Base-by-base conservation (phyloP, 345 rosid genomes). In the Capsella bursapastoris region DNA sequence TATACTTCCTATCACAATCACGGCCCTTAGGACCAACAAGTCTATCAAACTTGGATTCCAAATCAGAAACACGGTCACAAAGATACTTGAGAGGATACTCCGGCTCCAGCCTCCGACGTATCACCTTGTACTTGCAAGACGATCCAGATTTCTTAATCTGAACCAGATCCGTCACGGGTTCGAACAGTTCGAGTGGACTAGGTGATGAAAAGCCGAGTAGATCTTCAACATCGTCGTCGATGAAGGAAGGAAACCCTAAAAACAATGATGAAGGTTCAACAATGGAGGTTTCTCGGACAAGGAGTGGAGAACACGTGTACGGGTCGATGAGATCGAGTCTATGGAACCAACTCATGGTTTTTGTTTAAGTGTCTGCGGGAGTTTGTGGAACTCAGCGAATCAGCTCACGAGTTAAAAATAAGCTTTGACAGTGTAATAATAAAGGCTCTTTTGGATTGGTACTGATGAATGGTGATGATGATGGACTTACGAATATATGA, bases 31-130 rank as follows among this genome's bases (percentile, higher is more conserved):
- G 41, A 59, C 41, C 64, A 15, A 80, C 68, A 60, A 89, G 79
- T 25, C 76, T 73, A 49, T 90, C 97, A 37, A 89, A 85, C 83
- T 78, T 88, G 8, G 90, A 81, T 81, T 94, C 98, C 34, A 94
- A 86, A 10, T 80, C 75, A 12, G 81, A 78, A 37, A 90, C 89
- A 65, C 92, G 84, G 51, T 90, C 88, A 72, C 82, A 83, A 15
- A 96, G 82, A 53, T 74, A 70, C 77, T 83, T 83, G 29, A 87
- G 55, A 13, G 78, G 77, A 69, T 79, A 59, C 22, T 80, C 84
- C 16, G 86, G 82, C 40, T 75, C 78, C n/a, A 15, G 38, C 32
- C 77, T 80, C 64, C 78, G 80, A 6, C 75, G 89, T 64, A 86
- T 38, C 82, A 85, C 77, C 83, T 63, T 80, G 86, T 82, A 84